Conservation (phyloP, 768 basidiomycete genomes). For the Hydnomerulius pinastri region DNA sequence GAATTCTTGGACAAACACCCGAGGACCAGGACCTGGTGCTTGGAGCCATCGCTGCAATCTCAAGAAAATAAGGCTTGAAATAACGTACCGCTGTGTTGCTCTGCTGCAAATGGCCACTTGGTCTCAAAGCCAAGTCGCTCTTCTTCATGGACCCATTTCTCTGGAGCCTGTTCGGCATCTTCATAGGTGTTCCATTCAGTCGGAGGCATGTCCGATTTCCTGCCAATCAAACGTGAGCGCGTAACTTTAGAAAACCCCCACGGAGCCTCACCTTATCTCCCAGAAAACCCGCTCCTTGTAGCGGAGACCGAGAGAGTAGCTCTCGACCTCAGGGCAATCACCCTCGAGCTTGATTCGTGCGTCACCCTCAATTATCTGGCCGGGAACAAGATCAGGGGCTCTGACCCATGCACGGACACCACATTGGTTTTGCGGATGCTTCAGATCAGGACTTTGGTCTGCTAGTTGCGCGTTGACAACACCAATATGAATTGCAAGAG, state of each 20-base stretch:
- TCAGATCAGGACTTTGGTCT: not conserved
- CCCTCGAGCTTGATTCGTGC: too few relatives aligned
- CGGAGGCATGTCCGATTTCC: not conserved
- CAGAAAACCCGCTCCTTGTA: conserved; percentile 7
- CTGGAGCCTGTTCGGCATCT: not conserved
- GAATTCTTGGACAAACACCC: conserved; percentile 11
- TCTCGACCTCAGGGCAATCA: too few relatives aligned
- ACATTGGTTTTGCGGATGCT: not conserved
- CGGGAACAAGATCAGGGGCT: not conserved
- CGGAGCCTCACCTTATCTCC: not conserved
- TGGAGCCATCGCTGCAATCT: too few relatives aligned
- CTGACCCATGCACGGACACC: not conserved
- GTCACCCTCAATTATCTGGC: too few relatives aligned
- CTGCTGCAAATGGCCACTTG: too few relatives aligned
- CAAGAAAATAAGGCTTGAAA: too few relatives aligned
- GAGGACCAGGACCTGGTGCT: not conserved
- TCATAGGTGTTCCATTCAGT: not conserved
- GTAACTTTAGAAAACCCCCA: not conserved
- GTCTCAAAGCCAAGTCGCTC: not conserved
- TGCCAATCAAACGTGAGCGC: not conserved
- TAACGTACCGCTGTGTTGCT: too few relatives aligned
- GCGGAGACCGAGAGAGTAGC: conserved; percentile 14
- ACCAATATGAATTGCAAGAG: not conserved
- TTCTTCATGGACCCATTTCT: not conserved
- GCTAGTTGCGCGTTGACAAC: not conserved